phyloP scores from a whole-genome alignment of 73 alveolate genomes.

The Paramecium tetraurelia region DNA sequence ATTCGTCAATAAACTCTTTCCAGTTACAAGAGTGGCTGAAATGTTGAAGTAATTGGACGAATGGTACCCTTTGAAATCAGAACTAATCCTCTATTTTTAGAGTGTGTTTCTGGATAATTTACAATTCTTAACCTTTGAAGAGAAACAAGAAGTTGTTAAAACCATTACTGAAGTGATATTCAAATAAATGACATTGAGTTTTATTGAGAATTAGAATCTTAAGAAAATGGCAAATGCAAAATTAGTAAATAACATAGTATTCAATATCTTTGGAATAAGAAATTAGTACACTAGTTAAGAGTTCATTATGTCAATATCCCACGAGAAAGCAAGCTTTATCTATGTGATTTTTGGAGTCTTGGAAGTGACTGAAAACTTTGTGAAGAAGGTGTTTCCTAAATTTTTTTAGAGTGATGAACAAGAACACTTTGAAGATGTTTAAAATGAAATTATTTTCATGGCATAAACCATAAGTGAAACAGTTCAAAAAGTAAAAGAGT shows the following conservation, averaged over 20 bases:
- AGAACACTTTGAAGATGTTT: conserved; percentile 21
- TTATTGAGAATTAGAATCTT: not conserved
- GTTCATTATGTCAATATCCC: not conserved
- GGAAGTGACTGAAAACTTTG: not conserved
- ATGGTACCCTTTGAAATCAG: conserved; percentile 34
- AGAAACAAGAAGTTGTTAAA: not conserved
- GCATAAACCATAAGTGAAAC: not conserved
- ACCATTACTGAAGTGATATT: not conserved
- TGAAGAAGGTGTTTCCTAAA: not conserved
- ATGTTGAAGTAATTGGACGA: conserved; percentile 13
- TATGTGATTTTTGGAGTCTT: not conserved
- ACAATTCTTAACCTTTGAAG: not conserved
- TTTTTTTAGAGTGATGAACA: not conserved
- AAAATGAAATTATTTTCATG: not conserved
- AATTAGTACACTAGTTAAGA: not conserved
- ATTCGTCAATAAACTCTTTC: not conserved
- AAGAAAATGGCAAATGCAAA: not conserved
- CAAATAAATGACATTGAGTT: not conserved
- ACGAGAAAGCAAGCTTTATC: not conserved
- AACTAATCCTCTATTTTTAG: not conserved
- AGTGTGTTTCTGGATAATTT: conserved; percentile 5
- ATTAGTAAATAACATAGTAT: not conserved
- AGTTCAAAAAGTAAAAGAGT: not conserved
- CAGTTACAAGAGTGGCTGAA: not conserved
- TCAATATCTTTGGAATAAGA: conserved; percentile 15